Evolutionary conservation across 805 yeast genomes (phyloP).

Genomic region (Candida endomychidarum): DNA sequence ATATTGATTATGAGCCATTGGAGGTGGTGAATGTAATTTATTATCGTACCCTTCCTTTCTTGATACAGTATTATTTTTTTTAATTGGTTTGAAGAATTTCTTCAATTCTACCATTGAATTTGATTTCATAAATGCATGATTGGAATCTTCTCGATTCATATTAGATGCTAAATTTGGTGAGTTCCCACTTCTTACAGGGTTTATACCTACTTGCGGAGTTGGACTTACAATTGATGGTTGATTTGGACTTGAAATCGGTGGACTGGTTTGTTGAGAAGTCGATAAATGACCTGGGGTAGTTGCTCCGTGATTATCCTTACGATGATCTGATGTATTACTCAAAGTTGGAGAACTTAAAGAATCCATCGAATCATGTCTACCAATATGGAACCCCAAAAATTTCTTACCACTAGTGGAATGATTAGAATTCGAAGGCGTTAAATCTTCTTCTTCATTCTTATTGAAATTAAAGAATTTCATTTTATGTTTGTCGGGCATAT

Average conservation of each 20-base stretch:
- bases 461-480: conserved; percentile 41
- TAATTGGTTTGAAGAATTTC: conserved; percentile 65
- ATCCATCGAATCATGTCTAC: conserved; percentile 41
- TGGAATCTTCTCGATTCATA: conserved; percentile 23
- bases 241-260: conserved; percentile 2
- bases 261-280: neutral
- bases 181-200: conserved; percentile 9
- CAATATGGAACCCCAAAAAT: conserved; percentile 42
- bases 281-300: neutral
- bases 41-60: conserved; percentile 22
- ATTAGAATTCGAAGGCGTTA: conserved; percentile 33
- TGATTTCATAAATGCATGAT: conserved; percentile 34
- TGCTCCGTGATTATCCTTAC: conserved; percentile 7
- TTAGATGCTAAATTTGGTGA: conserved; percentile 16
- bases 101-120: conserved; percentile 70
- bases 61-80: conserved; percentile 23
- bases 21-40: conserved; percentile 32
- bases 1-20: conserved; percentile 17
- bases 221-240: conserved; percentile 12
- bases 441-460: conserved; percentile 27
- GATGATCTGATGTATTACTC: conserved; percentile 32
- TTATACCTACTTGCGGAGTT: conserved; percentile 1
- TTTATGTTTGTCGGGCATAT: conserved; percentile 46
- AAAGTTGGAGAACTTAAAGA: conserved; percentile 35
- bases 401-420: conserved; percentile 25